Evolutionary conservation across 805 yeast genomes (phyloP), one percentile per base, ranked within the genome.

Genomic region (Kregervanrija fluxuum): DNA sequence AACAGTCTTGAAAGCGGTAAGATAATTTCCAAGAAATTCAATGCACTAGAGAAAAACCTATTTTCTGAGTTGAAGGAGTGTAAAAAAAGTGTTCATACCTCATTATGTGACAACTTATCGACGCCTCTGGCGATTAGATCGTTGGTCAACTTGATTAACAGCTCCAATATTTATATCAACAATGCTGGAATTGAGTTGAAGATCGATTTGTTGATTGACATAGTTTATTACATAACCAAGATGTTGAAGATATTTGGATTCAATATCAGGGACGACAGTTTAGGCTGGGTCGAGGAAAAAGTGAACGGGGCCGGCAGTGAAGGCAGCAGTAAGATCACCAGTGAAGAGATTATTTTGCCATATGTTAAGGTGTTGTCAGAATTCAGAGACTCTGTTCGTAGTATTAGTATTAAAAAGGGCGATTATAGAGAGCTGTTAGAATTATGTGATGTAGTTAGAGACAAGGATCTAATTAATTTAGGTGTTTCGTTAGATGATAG

Each of bases 401-500:
- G 66, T 14, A 63, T 79, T 50, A 95, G 96, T 3, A 88, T 88
- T 50, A 68, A 62, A 33, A 74, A 76, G 41, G 71, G 69, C 40
- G 79, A 77, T 10, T 72, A 71, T 43, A 54, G 66, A 6, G 75
- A 70, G 13, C 73, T 88, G 46, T 70, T 93, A 39, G 66, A 69
- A n/a, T 78, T 85, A 4, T 75, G 89, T 46, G 99, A 93, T 63
- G 62, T 69, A 6, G 63, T 93, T 16, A 77, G 99, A 55, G 79
- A 82, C 53, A 65, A 74, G 13, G 93, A 84, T 34, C 67, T 93
- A 53, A 67, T 88, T 48, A 73, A 78, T 22, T 67, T 89, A 49
- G 93, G 95, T 30, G 83, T 93, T 36, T 79, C 95, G 1, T 69
- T 93, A 44, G 98, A 91, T 61, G 99, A 93, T 65, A 79, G 97